phyloP scores from a whole-genome alignment of 2,329 filamentous ascomycete species.

The Cercospora zeae-maydis region DNA sequence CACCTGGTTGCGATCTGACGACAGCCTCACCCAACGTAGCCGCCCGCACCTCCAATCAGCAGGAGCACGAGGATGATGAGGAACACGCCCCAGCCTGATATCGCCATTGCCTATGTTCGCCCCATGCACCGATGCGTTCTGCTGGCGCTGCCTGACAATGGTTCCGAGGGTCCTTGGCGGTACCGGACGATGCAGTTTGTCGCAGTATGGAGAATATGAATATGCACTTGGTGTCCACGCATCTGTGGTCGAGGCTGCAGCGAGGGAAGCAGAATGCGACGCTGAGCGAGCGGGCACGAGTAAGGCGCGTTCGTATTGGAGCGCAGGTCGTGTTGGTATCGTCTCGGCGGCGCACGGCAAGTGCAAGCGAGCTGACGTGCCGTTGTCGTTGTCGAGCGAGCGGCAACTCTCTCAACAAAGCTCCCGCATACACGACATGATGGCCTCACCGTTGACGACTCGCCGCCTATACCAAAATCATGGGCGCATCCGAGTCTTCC shows the following conservation, averaged over 20 bases:
- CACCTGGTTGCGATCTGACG: background rate
- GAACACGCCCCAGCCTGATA: conserved; percentile 56
- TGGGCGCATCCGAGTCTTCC: conserved; percentile 25
- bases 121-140: conserved; percentile 5
- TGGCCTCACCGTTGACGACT: background rate
- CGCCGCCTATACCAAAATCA: background rate
- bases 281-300: background rate
- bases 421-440: background rate
- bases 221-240: background rate
- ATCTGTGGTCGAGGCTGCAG: background rate
- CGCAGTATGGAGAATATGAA: background rate
- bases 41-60: conserved; percentile 54
- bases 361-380: conserved; percentile 4
- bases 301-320: background rate
- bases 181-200: background rate
- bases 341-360: background rate
- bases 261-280: background rate
- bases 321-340: background rate
- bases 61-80: conserved; percentile 69
- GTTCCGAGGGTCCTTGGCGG: background rate
- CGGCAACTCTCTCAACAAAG: background rate
- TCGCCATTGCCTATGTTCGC: conserved; percentile 21
- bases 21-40: conserved; percentile 56
- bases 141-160: conserved; percentile 3
- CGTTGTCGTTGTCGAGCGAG: background rate